Evolutionary conservation across 495 filamentous ascomycete species (phyloP), one percentile per base, ranked within the genome.

Genomic region (Chaetomidium leptoderma): DNA sequence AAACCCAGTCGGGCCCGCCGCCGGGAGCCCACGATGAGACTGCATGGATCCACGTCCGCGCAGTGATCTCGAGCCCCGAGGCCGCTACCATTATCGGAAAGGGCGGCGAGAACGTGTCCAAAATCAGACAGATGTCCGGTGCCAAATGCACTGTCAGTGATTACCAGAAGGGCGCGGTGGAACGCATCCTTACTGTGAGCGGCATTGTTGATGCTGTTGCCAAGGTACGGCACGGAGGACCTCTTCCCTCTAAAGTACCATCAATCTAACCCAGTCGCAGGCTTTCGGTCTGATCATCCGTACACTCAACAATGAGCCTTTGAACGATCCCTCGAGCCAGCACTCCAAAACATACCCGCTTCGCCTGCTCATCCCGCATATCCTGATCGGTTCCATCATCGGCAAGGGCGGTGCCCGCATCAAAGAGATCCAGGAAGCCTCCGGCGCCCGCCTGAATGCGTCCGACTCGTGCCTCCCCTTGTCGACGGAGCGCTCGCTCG

Each of bases 141-240:
- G 93, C 93, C 61, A 97, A 97, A 75, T 97, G 93, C 77, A 97
- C 95, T 32, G 91, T 98, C 61, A 96, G 91, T 76, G 93, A 98
- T 70, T 98, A 97, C 67, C 86, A 92, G 65, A 88, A 95, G 64
- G 93, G 93, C 61, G 92, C 93, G 33, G 91, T 97, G 27, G 93
- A 98, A 73, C 87, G 93, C 68, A 97, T 98, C 62, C 76, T 98
- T 66, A 98, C 93, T 30, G 95, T 98, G 52, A 96, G 91, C 73
- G 93, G 93, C 55, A 82, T 85, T 57, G 92, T 97, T 55, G 93
- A 98, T 76, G 91, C 91, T 57, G 91, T 92, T 64, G 95, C 93
- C 58, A 98, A 98, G 84, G 92, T 96, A 83, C 61, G 53, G 7
- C 35, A 2, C 32, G 16, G 23, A 36, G n/a, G n/a, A 14, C 0